phyloP scores from a whole-genome alignment of 768 basidiomycete genomes.

The Plicaturopsis crispa region DNA sequence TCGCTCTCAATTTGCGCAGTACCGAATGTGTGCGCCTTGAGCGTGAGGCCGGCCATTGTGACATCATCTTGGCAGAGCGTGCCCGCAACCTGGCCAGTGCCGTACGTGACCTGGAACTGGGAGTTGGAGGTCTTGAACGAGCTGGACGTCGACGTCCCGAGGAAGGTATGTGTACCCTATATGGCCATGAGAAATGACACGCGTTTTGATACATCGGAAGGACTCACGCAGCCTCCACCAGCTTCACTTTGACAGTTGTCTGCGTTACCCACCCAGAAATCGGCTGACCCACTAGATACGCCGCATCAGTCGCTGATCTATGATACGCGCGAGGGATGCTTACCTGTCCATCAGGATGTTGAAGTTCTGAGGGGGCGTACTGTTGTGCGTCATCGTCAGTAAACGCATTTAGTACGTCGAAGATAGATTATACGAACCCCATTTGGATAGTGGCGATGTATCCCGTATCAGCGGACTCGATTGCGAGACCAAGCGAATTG shows the following conservation, averaged over 20 bases:
- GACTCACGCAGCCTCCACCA: constrained; percentile 33
- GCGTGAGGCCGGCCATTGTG: constrained; percentile 50
- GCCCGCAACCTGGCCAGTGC: constrained; percentile 63
- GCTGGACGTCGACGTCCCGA: constrained; percentile 54
- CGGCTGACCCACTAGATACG: constrained; percentile 63
- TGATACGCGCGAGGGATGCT: no score
- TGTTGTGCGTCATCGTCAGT: no score
- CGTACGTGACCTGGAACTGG: constrained; percentile 59
- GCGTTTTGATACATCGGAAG: constrained; percentile 9
- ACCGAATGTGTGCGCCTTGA: constrained; percentile 61
- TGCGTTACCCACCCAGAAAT: constrained; percentile 58
- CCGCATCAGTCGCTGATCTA: no score
- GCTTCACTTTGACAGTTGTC: constrained; percentile 61
- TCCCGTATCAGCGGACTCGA: constrained; percentile 40
- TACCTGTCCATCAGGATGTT: constrained; percentile 61
- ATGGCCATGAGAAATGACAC: constrained; percentile 12
- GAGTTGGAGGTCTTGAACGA: constrained; percentile 47
- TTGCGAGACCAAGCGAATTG: constrained; percentile 61
- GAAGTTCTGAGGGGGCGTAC: constrained; percentile 55
- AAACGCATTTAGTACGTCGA: no score
- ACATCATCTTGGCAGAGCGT: constrained; percentile 57
- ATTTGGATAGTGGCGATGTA: no score
- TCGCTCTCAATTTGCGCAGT: constrained; percentile 49
- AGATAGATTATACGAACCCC: no score
- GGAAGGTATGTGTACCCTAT: constrained; percentile 58